Conservation (phyloP, 83 land plant genomes). For the Diphasiastrum complanatum region DNA sequence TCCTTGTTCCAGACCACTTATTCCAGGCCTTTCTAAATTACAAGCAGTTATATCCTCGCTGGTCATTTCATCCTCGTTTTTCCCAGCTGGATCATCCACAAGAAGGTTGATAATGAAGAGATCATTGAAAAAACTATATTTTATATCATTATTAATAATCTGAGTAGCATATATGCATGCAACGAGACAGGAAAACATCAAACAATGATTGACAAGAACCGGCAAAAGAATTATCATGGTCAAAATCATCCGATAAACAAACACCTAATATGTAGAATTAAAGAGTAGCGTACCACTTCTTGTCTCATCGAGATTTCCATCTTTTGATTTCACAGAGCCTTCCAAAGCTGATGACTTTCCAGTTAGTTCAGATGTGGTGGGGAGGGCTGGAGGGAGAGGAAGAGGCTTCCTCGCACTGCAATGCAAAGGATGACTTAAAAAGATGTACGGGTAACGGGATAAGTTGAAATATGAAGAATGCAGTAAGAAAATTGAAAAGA, state of each 20-base stretch:
- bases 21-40: constrained; percentile 54
- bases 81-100: constrained; percentile 40
- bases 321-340: constrained; percentile 43
- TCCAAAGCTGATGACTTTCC: constrained; percentile 46
- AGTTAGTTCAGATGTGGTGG: constrained; percentile 29
- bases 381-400: constrained; percentile 62
- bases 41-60: constrained; percentile 52
- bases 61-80: constrained; percentile 69
- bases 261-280: background rate
- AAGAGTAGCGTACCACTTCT: constrained; percentile 48
- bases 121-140: background rate
- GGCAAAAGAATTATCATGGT: no score
- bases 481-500: no score
- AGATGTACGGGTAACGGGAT: background rate
- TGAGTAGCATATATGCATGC: no score
- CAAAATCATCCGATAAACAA: background rate
- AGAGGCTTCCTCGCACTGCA: constrained; percentile 57
- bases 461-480: no score
- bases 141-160: no score
- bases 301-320: constrained; percentile 51
- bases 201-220: no score
- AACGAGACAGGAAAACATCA: background rate
- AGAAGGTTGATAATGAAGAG: constrained; percentile 28
- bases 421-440: background rate
- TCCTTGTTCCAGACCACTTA: constrained; percentile 62